Evolutionary conservation across 352 stramenopile species (phyloP).

Genomic region (Pythium oligandrum): DNA sequence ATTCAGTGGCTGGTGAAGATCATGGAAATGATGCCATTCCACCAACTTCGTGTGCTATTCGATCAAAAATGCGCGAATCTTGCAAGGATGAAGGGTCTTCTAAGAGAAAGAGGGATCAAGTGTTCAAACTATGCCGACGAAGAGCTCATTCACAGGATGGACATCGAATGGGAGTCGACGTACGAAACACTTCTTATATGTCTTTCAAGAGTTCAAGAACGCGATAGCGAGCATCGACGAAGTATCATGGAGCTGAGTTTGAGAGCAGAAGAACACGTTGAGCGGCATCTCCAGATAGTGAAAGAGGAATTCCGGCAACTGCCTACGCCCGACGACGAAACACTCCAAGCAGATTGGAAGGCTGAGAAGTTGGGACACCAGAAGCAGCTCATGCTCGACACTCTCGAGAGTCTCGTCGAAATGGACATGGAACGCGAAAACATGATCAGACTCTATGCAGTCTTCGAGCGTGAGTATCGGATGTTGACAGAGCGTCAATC

Average conservation of each 20-base stretch:
- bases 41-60: constrained; percentile 43
- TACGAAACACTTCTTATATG: constrained; percentile 62
- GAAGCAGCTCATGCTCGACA: constrained; percentile 27
- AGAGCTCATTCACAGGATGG: constrained; percentile 32
- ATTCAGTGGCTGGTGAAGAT: constrained; percentile 44
- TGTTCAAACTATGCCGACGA: constrained; percentile 4
- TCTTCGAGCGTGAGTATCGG: constrained; percentile 48
- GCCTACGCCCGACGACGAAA: constrained; percentile 23
- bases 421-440: constrained; percentile 40
- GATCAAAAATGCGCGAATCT: constrained; percentile 55
- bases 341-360: constrained; percentile 5
- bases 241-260: constrained; percentile 44
- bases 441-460: constrained; percentile 30
- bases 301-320: constrained; percentile 31
- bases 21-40: constrained; percentile 45
- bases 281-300: constrained; percentile 29
- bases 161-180: constrained; percentile 57
- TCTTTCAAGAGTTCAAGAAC: constrained; percentile 48
- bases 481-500: constrained; percentile 4
- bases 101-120: constrained; percentile 23
- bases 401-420: constrained; percentile 44
- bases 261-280: constrained; percentile 43
- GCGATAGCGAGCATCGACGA: constrained; percentile 53
- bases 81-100: constrained; percentile 28
- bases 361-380: constrained; percentile 9